phyloP scores from a whole-genome alignment of 2,329 filamentous ascomycete genomes.

The Didymella arachidicola region DNA sequence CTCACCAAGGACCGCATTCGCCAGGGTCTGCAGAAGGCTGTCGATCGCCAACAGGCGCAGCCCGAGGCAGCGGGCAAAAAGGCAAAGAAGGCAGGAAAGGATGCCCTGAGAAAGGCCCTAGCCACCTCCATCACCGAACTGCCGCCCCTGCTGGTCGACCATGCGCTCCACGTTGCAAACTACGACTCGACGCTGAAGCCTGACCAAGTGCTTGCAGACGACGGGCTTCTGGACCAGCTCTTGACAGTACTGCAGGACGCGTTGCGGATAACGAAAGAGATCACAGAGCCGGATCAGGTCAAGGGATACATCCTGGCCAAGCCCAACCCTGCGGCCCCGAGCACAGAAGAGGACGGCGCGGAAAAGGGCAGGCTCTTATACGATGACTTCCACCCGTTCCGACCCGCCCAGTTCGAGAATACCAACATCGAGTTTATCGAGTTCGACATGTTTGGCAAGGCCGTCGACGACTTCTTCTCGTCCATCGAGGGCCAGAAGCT shows the following conservation, averaged over 20 bases:
- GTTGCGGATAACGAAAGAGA: constrained; percentile 70
- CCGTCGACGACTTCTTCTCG: constrained; percentile 96
- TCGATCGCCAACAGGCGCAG: constrained; percentile 64
- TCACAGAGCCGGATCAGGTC: constrained; percentile 70
- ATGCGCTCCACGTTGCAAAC: constrained; percentile 73
- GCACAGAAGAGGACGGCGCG: constrained; percentile 52
- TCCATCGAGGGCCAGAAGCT: constrained; percentile 94
- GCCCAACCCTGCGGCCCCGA: constrained; percentile 46
- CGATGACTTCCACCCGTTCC: constrained; percentile 94
- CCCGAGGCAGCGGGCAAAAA: constrained; percentile 66
- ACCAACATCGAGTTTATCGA: constrained; percentile 72
- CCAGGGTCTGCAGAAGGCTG: constrained; percentile 71
- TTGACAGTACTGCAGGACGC: constrained; percentile 75
- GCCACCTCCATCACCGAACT: constrained; percentile 87
- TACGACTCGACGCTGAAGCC: constrained; percentile 75
- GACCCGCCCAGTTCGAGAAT: constrained; percentile 80
- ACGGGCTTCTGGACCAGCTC: constrained; percentile 70
- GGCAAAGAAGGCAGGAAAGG: constrained; percentile 75
- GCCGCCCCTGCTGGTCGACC: constrained; percentile 86
- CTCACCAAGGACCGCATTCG: constrained; percentile 77
- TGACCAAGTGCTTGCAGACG: constrained; percentile 73
- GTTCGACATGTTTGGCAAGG: constrained; percentile 87
- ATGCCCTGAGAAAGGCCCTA: constrained; percentile 79
- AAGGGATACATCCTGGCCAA: constrained; percentile 91
- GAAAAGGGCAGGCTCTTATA: constrained; percentile 69